Percentiles rank a stretch among this genome's conserved stretches.
phyloP scores from a whole-genome alignment of 768 basidiomycete species.

The Roridomyces roridus region DNA sequence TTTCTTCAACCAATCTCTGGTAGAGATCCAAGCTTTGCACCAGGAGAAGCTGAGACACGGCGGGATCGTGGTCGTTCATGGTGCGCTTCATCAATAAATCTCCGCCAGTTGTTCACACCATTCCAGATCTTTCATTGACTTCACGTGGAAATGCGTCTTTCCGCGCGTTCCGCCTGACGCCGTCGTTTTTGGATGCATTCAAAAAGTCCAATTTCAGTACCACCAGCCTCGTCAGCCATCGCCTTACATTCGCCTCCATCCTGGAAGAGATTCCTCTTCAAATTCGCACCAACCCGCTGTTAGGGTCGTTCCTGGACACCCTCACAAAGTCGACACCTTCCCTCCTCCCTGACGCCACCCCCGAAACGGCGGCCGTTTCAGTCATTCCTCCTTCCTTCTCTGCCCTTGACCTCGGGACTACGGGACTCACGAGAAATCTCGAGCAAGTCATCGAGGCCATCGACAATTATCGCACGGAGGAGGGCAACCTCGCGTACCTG shows the following conservation, averaged over 20 bases:
- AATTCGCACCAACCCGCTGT: conserved; percentile 81
- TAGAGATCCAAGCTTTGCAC: conserved; percentile 86
- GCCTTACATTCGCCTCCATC: conserved; percentile 84
- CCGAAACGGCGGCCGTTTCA: conserved; percentile 43
- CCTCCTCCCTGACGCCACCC: conserved; percentile 41
- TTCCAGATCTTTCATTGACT: conserved; percentile 75
- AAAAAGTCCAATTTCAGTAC: conserved; percentile 86
- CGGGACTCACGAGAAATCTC: conserved; percentile 74
- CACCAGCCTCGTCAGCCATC: conserved; percentile 79
- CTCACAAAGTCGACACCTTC: conserved; percentile 57
- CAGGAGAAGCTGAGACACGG: conserved; percentile 87
- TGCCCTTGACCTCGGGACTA: conserved; percentile 72
- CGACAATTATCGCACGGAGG: conserved; percentile 87
- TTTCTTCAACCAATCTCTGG: conserved; percentile 80
- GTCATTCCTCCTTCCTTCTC: conserved; percentile 68
- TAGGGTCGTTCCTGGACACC: conserved; percentile 78
- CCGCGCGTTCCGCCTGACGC: conserved; percentile 86
- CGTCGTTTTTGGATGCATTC: conserved; percentile 81
- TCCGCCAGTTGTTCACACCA: conserved; percentile 18
- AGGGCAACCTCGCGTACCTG: conserved; percentile 90
- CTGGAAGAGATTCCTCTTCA: conserved; percentile 86
- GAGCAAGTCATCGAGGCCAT: conserved; percentile 87
- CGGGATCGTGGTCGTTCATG: conserved; percentile 85
- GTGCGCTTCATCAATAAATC: conserved; percentile 45
- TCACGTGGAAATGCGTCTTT: conserved; percentile 86